phyloP scores from a whole-genome alignment of 129 eudicot species.

The Rutidosis leptorrhynchoides region DNA sequence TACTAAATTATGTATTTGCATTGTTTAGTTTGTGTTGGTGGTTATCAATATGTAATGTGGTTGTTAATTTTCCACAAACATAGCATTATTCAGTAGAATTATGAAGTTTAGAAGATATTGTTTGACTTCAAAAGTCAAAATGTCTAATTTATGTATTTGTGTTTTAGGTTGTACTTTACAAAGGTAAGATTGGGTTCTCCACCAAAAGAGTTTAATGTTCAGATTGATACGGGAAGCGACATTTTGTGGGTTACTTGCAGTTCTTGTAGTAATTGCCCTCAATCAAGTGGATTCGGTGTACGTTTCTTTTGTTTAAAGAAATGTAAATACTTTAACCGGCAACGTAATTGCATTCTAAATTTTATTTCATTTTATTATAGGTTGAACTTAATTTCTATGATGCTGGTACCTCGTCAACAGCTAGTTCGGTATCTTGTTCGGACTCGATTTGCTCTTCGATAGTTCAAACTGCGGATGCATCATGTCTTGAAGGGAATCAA shows the following conservation, averaged over 20 bases:
- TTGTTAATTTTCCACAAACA: not conserved
- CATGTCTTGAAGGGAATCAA: conserved; percentile 62
- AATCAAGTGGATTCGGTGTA: conserved; percentile 89
- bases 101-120: conserved; percentile 22
- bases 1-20: not conserved
- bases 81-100: conserved; percentile 8
- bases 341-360: not conserved
- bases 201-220: conserved; percentile 84
- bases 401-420: conserved; percentile 68
- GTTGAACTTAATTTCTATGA: conserved; percentile 69
- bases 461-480: conserved; percentile 59
- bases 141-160: not conserved
- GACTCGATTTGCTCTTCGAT: conserved; percentile 63
- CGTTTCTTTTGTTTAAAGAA: conserved; percentile 1
- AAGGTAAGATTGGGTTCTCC: conserved; percentile 89
- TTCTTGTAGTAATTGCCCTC: conserved; percentile 81
- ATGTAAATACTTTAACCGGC: not conserved
- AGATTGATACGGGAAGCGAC: conserved; percentile 96
- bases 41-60: conserved; percentile 8
- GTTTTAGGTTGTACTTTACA: conserved; percentile 71
- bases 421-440: conserved; percentile 69
- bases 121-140: conserved; percentile 24
- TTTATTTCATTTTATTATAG: conserved; percentile 29
- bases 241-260: conserved; percentile 83
- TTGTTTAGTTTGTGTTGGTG: conserved; percentile 1